Base-by-base conservation (phyloP, 2,329 filamentous ascomycete species). In the Xylogone sp. region DNA sequence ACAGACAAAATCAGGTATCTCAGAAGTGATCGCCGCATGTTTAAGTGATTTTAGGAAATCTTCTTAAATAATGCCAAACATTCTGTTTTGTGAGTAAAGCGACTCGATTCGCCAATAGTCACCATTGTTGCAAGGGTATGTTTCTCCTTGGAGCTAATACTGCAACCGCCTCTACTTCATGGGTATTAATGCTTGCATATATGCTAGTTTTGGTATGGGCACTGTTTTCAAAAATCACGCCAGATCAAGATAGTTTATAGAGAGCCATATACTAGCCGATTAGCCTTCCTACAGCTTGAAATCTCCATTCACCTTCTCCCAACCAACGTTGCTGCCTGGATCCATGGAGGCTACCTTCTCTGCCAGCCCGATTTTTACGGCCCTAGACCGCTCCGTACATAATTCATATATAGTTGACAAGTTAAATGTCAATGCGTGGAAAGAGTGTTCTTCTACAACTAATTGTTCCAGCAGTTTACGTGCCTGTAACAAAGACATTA, bases 341-440 rank as follows among this genome's bases (percentile, higher is more conserved):
- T 56, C 18, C 46, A 8, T 22, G 18, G 68, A 72, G 1, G 89
- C 86, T 18, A 94, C 76, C 48, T 77, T 80, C 61, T 90, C 87
- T 2, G 87, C 84, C 18, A 97, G 74, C 21, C 73, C 75, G 24
- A 81, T 69, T 75, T 97, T 97, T 60, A 87, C 69, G 12, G 78
- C 78, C 46, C 81, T 75, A 42, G 89, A 82, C 55, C 81, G 79
- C 61, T 97, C 92, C 0, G 88, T 92, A 65, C 88, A 94, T 7
- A 97, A 77, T 69, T 97, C 94, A 66, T 96, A 97, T 61, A 96
- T 82, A 0, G 93, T 97, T 10, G 86, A 84, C 12, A 99, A 70
- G 66, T 97, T 97, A 71, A 97, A 96, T 0, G 95, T 81, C 2
- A 96, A 71, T 1, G 88, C 88, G 56, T 88, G 85, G 52, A 93